These are phyloP conservation scores for Hordeum pubiflorum DNA, from an alignment of 202 grass and related monocot genomes.

Conservation along the genomic window DNA sequence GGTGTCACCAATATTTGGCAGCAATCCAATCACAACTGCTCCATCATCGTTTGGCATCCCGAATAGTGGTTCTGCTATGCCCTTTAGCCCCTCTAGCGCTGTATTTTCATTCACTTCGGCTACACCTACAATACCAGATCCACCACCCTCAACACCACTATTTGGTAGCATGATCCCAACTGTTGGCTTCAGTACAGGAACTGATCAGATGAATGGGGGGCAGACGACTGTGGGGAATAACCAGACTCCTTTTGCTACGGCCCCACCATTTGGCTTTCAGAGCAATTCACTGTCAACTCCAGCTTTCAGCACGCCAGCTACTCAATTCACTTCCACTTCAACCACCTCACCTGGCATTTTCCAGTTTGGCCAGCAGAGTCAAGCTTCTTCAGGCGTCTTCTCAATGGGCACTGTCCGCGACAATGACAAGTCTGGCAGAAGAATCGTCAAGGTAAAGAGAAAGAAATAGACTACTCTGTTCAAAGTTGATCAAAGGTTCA, in stretches of 20 bases:
- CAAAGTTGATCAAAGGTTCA: background rate
- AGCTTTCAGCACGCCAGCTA: conserved; percentile 18
- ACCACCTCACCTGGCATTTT: conserved; percentile 23
- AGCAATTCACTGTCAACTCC: conserved; percentile 23
- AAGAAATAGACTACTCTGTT: conserved; percentile 19
- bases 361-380: conserved; percentile 43
- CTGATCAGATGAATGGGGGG: conserved; percentile 29
- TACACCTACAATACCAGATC: conserved; percentile 24
- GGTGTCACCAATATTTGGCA: conserved; percentile 15
- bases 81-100: background rate
- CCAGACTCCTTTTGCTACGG: background rate
- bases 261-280: conserved; percentile 13
- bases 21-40: conserved; percentile 1
- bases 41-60: conserved; percentile 2
- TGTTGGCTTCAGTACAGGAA: background rate
- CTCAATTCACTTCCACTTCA: conserved; percentile 22
- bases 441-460: conserved; percentile 38
- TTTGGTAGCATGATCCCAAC: conserved; percentile 14
- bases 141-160: conserved; percentile 13
- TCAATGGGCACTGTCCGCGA: conserved; percentile 27
- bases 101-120: conserved; percentile 37
- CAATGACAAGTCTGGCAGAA: conserved; percentile 38
- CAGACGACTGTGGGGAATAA: background rate
- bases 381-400: conserved; percentile 34
- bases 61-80: conserved; percentile 9